Evolutionary conservation across 306 rosid genomes (phyloP).

Genomic region (Dalbergia cultrata): DNA sequence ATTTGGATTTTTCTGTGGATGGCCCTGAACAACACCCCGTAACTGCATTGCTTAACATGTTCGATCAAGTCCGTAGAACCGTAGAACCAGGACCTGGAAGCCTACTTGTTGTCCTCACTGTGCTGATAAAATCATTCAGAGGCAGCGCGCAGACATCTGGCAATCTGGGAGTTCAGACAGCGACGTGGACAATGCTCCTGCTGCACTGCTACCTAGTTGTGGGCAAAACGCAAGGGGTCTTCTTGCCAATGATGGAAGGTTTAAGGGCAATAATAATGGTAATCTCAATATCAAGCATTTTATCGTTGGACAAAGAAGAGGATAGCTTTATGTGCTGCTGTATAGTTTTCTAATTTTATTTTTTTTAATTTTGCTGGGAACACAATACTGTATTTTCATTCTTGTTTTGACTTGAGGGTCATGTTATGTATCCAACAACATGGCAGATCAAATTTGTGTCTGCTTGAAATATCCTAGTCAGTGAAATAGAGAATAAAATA

Average conservation of each 20-base stretch:
- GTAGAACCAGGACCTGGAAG: not conserved
- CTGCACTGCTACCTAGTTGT: not conserved
- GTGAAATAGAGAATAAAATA: too few species aligned
- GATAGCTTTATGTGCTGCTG: too few species aligned
- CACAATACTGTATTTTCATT: too few species aligned
- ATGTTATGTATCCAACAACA: too few species aligned
- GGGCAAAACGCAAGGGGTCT: not conserved
- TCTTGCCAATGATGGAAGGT: not conserved
- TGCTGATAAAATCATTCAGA: not conserved
- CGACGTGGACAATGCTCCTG: not conserved
- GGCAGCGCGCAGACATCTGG: not conserved
- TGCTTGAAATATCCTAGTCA: too few species aligned
- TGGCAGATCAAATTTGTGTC: too few species aligned
- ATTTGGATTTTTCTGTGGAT: not conserved
- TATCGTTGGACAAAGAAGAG: not conserved
- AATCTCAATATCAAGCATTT: not conserved
- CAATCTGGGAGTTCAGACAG: not conserved
- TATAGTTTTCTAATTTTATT: too few species aligned
- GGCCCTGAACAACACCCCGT: not conserved
- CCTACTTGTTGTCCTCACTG: not conserved
- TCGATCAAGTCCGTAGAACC: too few species aligned
- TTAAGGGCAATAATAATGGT: not conserved
- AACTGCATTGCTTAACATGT: too few species aligned
- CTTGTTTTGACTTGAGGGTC: too few species aligned
- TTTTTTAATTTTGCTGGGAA: too few species aligned